phyloP scores from a whole-genome alignment of 352 stramenopile species.

The Aphanomyces astaci region DNA sequence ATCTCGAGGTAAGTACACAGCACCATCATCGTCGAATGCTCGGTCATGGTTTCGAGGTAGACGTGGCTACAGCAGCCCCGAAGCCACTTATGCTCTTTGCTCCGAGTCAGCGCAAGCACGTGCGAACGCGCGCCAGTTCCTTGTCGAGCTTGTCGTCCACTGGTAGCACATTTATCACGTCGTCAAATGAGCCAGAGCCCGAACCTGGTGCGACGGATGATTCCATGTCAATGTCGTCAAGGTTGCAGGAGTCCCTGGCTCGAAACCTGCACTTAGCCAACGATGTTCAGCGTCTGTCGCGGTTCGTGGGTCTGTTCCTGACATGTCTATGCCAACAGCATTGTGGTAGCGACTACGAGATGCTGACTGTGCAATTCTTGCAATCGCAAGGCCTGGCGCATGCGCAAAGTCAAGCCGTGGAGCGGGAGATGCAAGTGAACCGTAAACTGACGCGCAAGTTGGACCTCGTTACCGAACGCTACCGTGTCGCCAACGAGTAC shows the following conservation, averaged over 20 bases:
- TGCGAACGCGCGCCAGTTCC: not conserved
- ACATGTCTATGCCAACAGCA: not conserved
- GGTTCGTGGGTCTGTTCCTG: not conserved
- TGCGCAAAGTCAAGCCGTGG: not conserved
- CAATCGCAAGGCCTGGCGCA: slow-evolving; percentile 2
- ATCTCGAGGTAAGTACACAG: not conserved
- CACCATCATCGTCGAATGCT: not conserved
- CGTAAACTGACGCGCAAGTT: slow-evolving; percentile 30
- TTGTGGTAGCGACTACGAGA: slow-evolving; percentile 4
- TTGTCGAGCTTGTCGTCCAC: not conserved
- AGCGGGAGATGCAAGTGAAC: not conserved
- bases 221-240: not conserved
- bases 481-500: slow-evolving; percentile 28
- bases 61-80: no score
- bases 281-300: slow-evolving; percentile 1
- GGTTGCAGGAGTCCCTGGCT: not conserved
- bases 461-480: slow-evolving; percentile 31
- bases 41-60: no score
- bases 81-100: no score
- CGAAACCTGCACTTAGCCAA: slow-evolving; percentile 3
- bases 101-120: not conserved
- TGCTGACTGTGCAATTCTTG: not conserved
- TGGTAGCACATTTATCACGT: not conserved
- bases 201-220: not conserved
- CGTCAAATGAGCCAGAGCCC: not conserved